Evolutionary conservation across 78 protist species (phyloP), one percentile per base, ranked within the genome.

Genomic region (Acrasis kona): DNA sequence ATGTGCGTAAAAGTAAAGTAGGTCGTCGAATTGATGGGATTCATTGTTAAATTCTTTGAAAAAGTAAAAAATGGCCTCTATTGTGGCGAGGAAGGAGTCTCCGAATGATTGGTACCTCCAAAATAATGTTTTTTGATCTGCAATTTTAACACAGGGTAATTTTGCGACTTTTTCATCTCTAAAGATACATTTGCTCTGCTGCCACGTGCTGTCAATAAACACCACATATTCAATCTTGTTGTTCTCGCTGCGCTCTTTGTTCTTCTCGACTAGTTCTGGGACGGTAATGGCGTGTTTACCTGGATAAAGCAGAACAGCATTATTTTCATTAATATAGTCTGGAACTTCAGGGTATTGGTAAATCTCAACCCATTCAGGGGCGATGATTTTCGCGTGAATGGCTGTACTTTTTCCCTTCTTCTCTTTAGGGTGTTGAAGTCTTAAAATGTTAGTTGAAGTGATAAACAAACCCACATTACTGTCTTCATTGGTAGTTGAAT

Each of bases 11-110:
- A 28, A 77, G 10, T 28, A 70, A 27, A 77, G 10, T 28, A 77
- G 2, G 31, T 77, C 81, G 38, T 77, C 81, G 41, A 67, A 73
- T n/a, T n/a, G n/a, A n/a, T n/a, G n/a, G n/a, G n/a, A n/a, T 39
- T 77, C 74, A 5, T 68, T 65, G 41, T 67, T 57, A 12, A 39
- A 30, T 29, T 77, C 76, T 28, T 38, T 5, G 9, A 77, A 2
- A 30, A 31, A 10, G 72, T 77, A 77, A 70, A 67, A 77, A 10
- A 77, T 77, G 29, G 81, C 81, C 31, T 77, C 81, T 65, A 77
- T 57, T 29, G 81, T 77, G 10, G 81, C 81, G 50, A 77, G 57
- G 72, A 34, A 31, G 8, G 5, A 6, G 64, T 77, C 81, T 9
- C 71, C 71, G 28, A 3, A 32, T 6, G 3, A 3, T 31, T 77